A percentile compares a stretch with the other conserved stretches of the same genome.
Evolutionary conservation across 2,329 filamentous ascomycete genomes (phyloP).

Genomic region (Phialemoniopsis sp.): DNA sequence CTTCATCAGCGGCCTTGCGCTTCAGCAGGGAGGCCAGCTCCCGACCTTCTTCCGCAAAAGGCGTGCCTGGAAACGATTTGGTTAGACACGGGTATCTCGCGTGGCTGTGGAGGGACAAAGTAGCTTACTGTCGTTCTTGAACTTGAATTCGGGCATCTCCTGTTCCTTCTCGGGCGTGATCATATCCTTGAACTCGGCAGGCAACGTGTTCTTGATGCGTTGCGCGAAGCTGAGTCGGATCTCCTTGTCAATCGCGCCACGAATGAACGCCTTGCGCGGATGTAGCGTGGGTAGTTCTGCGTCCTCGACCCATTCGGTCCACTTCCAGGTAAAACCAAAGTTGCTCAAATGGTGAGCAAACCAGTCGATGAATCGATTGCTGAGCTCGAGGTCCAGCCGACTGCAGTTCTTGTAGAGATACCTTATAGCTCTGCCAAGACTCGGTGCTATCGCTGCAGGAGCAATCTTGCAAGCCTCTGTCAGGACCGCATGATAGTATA

Average conservation of each 20-base stretch:
- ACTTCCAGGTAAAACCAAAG: slow-evolving; percentile 99
- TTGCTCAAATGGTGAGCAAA: slow-evolving; percentile 97
- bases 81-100: not conserved
- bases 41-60: slow-evolving; percentile 80
- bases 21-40: slow-evolving; percentile 76
- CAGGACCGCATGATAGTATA: slow-evolving; percentile 94
- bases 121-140: slow-evolving; percentile 64
- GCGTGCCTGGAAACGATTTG: slow-evolving; percentile 52
- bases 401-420: slow-evolving; percentile 82
- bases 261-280: slow-evolving; percentile 90
- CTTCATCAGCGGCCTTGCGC: slow-evolving; percentile 80
- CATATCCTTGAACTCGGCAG: slow-evolving; percentile 76
- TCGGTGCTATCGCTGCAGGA: slow-evolving; percentile 92
- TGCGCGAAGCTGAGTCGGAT: slow-evolving; percentile 95
- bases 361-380: slow-evolving; percentile 91
- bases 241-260: slow-evolving; percentile 90
- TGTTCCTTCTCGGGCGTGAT: slow-evolving; percentile 88
- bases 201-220: slow-evolving; percentile 89
- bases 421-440: slow-evolving; percentile 86
- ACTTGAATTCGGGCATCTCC: slow-evolving; percentile 96
- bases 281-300: slow-evolving; percentile 72
- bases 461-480: slow-evolving; percentile 96
- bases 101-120: slow-evolving; percentile 1
- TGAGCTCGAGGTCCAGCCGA: slow-evolving; percentile 81
- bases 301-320: slow-evolving; percentile 94